Evolutionary conservation across 441 rosid genomes (phyloP), one percentile per base, ranked within the genome.

Genomic region (Kokia cookei): DNA sequence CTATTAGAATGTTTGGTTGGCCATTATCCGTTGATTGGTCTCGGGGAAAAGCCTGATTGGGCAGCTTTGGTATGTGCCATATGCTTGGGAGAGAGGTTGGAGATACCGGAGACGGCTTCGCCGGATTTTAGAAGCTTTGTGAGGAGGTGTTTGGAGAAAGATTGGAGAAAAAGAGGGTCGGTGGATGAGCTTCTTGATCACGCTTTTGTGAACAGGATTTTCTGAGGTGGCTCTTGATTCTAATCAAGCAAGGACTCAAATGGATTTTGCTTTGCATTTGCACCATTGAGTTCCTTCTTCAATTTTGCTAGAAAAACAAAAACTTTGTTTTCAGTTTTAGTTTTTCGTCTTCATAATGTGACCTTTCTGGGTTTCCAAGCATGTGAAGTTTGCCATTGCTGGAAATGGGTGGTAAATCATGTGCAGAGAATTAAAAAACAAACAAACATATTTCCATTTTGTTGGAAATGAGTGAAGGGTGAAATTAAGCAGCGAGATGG

Each of bases 21-120:
- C 9, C 84, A 74, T 71, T 80, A 83, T 73, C 88, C 87, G 6
- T 73, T 90, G 84, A 85, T 82, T 7, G 80, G 82, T 10, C 5
- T 50, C 11, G 89, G 87, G 45, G 89, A 88, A 74, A 89, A 73
- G 72, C 89, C 87, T 1, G 92, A 90, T 62, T 89, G 93, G 93
- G 81, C 86, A 8, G 82, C 88, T 19, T 51, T 89, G 76, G 77
- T 86, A 70, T 87, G 87, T 14, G 90, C 88, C 0, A 84, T 89
- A 63, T 87, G 91, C 74, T 85, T 81, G 8, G 79, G 81, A 29
- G 90, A 85, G 63, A 70, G 72, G 65, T 35, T 82, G 72, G 84
- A 86, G 66, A 74, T 84, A 66, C 93, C 89, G 1, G 84, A 78
- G 53, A 77, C 63, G 69, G 81, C 90, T 6, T 85, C 91, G 3